These are phyloP conservation scores for Zangia roseola DNA, from an alignment of 768 basidiomycete species.

Conservation along the genomic window DNA sequence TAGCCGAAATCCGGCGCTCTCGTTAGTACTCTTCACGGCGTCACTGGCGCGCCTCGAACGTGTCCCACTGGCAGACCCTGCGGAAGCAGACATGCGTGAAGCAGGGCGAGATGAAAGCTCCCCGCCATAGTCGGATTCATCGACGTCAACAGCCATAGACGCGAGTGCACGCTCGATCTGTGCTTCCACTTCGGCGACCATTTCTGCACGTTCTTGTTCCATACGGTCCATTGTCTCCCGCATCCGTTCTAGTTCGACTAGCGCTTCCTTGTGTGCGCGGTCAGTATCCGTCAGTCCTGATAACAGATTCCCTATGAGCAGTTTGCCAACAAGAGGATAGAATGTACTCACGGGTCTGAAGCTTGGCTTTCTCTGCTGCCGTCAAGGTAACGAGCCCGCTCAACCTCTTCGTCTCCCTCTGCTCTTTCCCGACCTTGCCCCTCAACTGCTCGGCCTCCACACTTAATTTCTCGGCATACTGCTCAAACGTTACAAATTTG, in stretches of 20 bases:
- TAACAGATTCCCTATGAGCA: not conserved
- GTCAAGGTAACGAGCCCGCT: slow-evolving; percentile 77
- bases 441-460: slow-evolving; percentile 83
- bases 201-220: slow-evolving; percentile 83
- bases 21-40: slow-evolving; percentile 42
- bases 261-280: slow-evolving; percentile 72
- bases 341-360: slow-evolving; percentile 67
- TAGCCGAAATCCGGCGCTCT: slow-evolving; percentile 38
- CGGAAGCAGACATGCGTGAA: slow-evolving; percentile 63
- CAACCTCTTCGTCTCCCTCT: slow-evolving; percentile 82
- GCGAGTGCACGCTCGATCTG: slow-evolving; percentile 86
- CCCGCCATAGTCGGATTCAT: slow-evolving; percentile 67
- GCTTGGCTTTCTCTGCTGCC: slow-evolving; percentile 72
- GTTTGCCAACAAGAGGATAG: not conserved
- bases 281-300: slow-evolving; percentile 84
- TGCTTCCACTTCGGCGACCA: slow-evolving; percentile 92
- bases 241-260: slow-evolving; percentile 82
- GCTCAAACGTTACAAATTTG: slow-evolving; percentile 92
- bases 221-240: slow-evolving; percentile 80
- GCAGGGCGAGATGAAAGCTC: slow-evolving; percentile 59
- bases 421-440: slow-evolving; percentile 87
- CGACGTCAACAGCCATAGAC: slow-evolving; percentile 78
- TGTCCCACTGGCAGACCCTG: slow-evolving; percentile 41
- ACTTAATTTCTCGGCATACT: slow-evolving; percentile 89
- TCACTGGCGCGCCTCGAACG: slow-evolving; percentile 64